Evolutionary conservation across 148 eudicot genomes (phyloP), one percentile per base, ranked within the genome.

Genomic region (Cornus florida): DNA sequence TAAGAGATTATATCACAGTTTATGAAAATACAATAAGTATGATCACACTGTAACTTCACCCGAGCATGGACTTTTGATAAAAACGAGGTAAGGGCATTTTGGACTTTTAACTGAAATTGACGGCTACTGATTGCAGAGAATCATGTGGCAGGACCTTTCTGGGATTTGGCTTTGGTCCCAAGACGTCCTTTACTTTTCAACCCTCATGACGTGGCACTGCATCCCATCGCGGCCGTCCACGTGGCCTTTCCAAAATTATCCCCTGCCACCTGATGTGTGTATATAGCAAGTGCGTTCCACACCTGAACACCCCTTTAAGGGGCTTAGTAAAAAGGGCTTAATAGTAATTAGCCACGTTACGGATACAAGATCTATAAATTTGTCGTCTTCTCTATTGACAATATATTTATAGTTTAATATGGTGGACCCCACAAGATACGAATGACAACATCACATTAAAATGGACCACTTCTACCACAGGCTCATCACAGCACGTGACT

Each of bases 121-220:
- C 66, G 66, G 66, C 66, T n/a, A 60, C 22, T 60, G 66, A n/a
- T 53, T 17, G 66, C 66, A 60, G 66, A 60, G 66, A 60, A 60
- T 60, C 66, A 60, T 60, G 66, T 60, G 66, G 66, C 66, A 60
- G 23, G 22, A 60, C 66, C 66, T 60, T 60, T 60, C 17, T 60
- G 7, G 17, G 66, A 60, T 60, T 60, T 60, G 66, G 66, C 66
- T 17, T 16, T 4, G 23, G n/a, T 60, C 66, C 66, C n/a, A 11
- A 53, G 14, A 41, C 46, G 59, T 53, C 59, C 59, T 53, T 14
- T 17, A 10, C 14, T 14, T 53, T 53, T 53, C 14, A 53, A 17
- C 59, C 17, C 2, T 0, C n/a, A 13, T 53, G 59, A 53, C 59
- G 59, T 53, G 59, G 3, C 59, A 53, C 59, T 53, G 59, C 59